These are phyloP conservation scores for Balansia obtecta DNA, from an alignment of 2,329 filamentous ascomycete species.

Conservation along the genomic window DNA sequence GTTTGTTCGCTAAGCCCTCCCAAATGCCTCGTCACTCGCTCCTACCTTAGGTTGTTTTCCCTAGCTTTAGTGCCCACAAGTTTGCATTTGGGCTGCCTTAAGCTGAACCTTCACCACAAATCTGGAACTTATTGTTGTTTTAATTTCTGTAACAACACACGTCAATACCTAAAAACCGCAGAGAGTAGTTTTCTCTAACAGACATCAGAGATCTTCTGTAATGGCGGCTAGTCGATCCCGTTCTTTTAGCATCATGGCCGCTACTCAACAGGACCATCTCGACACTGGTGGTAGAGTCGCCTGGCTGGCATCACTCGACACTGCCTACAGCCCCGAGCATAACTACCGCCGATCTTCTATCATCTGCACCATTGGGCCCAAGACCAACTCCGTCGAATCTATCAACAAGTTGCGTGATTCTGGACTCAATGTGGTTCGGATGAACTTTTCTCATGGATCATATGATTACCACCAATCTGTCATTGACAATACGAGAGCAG, in stretches of 20 bases:
- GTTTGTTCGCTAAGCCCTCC: background rate
- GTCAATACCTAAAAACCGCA: no score
- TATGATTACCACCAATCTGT: conserved; percentile 98
- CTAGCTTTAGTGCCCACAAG: background rate
- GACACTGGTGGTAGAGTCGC: conserved; percentile 58
- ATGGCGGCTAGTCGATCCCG: conserved; percentile 23
- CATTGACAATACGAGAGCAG: conserved; percentile 86
- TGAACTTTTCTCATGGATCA: conserved; percentile 81
- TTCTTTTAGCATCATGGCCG: conserved; percentile 34
- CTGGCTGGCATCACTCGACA: conserved; percentile 66
- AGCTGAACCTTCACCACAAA: background rate
- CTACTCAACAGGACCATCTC: conserved; percentile 75
- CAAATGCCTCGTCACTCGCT: background rate
- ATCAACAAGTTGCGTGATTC: conserved; percentile 87
- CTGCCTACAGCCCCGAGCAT: conserved; percentile 71
- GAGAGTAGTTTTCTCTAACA: background rate
- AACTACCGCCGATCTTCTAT: conserved; percentile 96
- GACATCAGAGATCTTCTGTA: conserved; percentile 9
- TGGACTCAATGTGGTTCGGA: conserved; percentile 96
- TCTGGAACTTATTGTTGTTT: background rate
- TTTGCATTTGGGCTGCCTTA: background rate
- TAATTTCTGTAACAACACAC: no score
- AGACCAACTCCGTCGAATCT: conserved; percentile 96
- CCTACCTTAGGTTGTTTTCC: background rate
- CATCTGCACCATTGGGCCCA: conserved; percentile 97